These are phyloP conservation scores for Priceomyces carsonii DNA, from an alignment of 805 yeast species.

Conservation along the genomic window DNA sequence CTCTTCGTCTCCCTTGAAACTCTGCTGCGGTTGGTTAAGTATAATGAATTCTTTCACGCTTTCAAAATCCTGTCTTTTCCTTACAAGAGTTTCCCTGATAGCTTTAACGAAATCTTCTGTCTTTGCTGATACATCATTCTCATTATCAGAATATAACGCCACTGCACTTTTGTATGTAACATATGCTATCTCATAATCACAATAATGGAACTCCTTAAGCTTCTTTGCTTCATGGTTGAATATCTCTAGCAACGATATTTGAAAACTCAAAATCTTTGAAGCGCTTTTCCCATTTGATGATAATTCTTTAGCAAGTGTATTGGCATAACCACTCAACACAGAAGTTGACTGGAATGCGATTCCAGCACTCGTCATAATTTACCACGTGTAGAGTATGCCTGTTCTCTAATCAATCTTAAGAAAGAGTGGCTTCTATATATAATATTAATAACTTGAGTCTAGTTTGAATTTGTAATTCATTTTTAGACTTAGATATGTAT, in stretches of 20 bases:
- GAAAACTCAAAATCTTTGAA: conserved; percentile 24
- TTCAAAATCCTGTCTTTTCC: conserved; percentile 14
- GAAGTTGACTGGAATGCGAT: conserved; percentile 2
- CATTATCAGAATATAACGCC: conserved; percentile 11
- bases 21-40: not conserved
- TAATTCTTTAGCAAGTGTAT: conserved; percentile 9
- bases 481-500: too few relatives aligned
- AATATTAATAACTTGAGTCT: not conserved
- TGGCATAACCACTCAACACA: conserved; percentile 6
- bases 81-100: conserved; percentile 16
- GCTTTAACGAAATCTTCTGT: conserved; percentile 17
- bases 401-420: too few relatives aligned
- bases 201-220: conserved; percentile 25
- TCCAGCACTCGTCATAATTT: conserved; percentile 7
- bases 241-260: conserved; percentile 33
- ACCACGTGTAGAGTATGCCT: too few relatives aligned
- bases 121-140: conserved; percentile 9
- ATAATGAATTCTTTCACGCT: conserved; percentile 2
- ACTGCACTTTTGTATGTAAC: conserved; percentile 21
- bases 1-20: conserved; percentile 2
- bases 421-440: conserved; percentile 3
- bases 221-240: conserved; percentile 34
- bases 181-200: conserved; percentile 40
- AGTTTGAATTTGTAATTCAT: not conserved
- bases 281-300: conserved; percentile 10